Evolutionary conservation across 2,329 filamentous ascomycete species (phyloP), one percentile per base, ranked within the genome.

Genomic region (Aspergillus japonicus): DNA sequence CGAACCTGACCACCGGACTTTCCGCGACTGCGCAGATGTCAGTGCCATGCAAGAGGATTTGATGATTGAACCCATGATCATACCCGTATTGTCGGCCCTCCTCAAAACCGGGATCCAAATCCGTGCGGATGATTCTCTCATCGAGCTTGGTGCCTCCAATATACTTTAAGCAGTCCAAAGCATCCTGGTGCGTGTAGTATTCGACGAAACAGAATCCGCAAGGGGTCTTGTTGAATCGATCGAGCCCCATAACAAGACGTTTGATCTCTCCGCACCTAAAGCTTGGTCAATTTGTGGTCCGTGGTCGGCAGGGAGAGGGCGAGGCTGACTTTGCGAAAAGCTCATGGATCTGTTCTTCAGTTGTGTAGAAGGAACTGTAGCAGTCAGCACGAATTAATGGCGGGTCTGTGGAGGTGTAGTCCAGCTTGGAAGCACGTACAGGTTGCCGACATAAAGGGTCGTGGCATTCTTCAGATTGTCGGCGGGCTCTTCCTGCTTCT

Each of bases 181-280:
- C 95, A 76, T 99, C 95, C 73, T 96, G 89, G 76, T 98, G 95
- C 31, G 89, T 97, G 81, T 97, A 98, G 81, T 99, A 99, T 79
- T 99, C 95, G 71, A 99, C 95, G 73, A 99, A 99, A 83, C 95
- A 99, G 83, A 99, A 99, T 47, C 95, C 95, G 78, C 95, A 99
- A 1, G 95, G 95, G 0, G 95, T 99, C 82, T 99, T 99, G 78
- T 90, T 90, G 82, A 95, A 96, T 59, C 95, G 89, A 75, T 99
- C 95, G 55, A 99, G 87, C 53, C 95, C 95, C 95, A 99, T 99
- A 66, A 99, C 87, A 51, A 99, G 86, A 29, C 95, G 91, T 80
- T 99, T 99, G 79, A 99, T 96, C 81, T 98, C 95, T 71, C 95
- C 95, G 77, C 92, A 89, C 74, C 84, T 86, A 56, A 31, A 61